Percentiles rank a stretch among this genome's conserved stretches.
Evolutionary conservation across 176 grass and related monocot species (phyloP).

Genomic region (Elymus sibiricus): DNA sequence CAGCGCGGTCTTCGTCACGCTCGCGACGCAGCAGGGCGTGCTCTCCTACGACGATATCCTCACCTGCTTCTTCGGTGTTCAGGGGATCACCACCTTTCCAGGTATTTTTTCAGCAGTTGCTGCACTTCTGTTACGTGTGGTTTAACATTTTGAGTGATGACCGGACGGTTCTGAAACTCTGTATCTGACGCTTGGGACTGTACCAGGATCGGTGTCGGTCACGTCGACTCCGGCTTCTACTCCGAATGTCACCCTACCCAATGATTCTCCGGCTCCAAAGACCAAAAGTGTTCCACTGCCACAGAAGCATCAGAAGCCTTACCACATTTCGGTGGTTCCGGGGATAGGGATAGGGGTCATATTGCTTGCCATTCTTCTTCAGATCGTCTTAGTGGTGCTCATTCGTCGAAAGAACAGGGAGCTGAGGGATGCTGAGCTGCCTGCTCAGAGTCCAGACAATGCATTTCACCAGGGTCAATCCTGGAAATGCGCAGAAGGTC

Average conservation of each 20-base stretch:
- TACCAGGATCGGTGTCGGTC: slow-evolving; percentile 52
- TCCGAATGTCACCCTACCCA: slow-evolving; percentile 41
- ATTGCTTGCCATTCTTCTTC: slow-evolving; percentile 57
- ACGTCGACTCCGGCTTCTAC: slow-evolving; percentile 58
- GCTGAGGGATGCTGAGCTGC: slow-evolving; percentile 51
- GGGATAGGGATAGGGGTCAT: slow-evolving; percentile 95
- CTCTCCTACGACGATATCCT: slow-evolving; percentile 65
- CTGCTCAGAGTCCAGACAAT: slow-evolving; percentile 50
- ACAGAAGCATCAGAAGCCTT: slow-evolving; percentile 37
- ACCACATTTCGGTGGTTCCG: slow-evolving; percentile 67
- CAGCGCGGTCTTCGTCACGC: slow-evolving; percentile 78
- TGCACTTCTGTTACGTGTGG: no score
- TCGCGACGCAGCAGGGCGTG: slow-evolving; percentile 63
- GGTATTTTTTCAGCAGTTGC: slow-evolving; percentile 29
- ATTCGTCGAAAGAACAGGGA: slow-evolving; percentile 82
- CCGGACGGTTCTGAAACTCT: background rate
- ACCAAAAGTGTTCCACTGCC: slow-evolving; percentile 32
- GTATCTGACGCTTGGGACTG: slow-evolving; percentile 4
- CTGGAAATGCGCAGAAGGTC: slow-evolving; percentile 79
- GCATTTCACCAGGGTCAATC: slow-evolving; percentile 51
- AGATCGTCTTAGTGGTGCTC: slow-evolving; percentile 62
- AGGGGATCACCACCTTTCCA: slow-evolving; percentile 69
- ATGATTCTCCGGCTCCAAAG: slow-evolving; percentile 46
- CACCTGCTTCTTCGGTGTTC: slow-evolving; percentile 92
- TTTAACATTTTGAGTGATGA: background rate